Evolutionary conservation across 164 flowering plant genomes (phyloP).

Genomic region (Piper longum): DNA sequence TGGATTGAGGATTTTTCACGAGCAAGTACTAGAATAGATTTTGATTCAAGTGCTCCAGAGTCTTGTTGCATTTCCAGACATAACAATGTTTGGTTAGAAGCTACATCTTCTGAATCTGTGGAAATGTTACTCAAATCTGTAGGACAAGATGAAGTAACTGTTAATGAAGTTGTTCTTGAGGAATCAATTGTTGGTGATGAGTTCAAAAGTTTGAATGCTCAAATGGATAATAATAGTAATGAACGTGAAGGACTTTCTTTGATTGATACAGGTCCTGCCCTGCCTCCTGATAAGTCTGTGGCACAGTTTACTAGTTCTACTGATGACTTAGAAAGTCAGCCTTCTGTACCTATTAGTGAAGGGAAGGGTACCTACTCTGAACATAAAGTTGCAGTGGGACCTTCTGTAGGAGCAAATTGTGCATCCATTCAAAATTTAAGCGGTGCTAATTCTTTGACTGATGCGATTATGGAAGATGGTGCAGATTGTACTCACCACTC

Average conservation of each 20-base stretch:
- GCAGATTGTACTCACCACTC: not conserved
- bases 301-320: slow-evolving; percentile 10
- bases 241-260: slow-evolving; percentile 18
- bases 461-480: not conserved
- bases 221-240: slow-evolving; percentile 28
- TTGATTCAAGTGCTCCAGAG: slow-evolving; percentile 55
- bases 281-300: slow-evolving; percentile 17
- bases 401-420: not conserved
- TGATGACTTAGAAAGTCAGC: slow-evolving; percentile 5
- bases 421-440: not conserved
- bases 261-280: slow-evolving; percentile 14
- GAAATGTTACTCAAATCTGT: slow-evolving; percentile 92
- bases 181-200: slow-evolving; percentile 39
- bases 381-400: slow-evolving; percentile 2
- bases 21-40: slow-evolving; percentile 58
- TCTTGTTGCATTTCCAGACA: slow-evolving; percentile 69
- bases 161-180: slow-evolving; percentile 25
- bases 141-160: slow-evolving; percentile 74
- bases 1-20: slow-evolving; percentile 88
- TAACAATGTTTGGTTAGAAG: slow-evolving; percentile 96
- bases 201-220: slow-evolving; percentile 22
- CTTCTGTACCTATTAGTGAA: not conserved
- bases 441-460: not conserved
- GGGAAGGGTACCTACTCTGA: slow-evolving; percentile 6
- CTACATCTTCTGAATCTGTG: slow-evolving; percentile 92